Evolutionary conservation across 192 early-diverging fungal genomes (phyloP).

Genomic region (Chytriomyces sp.): DNA sequence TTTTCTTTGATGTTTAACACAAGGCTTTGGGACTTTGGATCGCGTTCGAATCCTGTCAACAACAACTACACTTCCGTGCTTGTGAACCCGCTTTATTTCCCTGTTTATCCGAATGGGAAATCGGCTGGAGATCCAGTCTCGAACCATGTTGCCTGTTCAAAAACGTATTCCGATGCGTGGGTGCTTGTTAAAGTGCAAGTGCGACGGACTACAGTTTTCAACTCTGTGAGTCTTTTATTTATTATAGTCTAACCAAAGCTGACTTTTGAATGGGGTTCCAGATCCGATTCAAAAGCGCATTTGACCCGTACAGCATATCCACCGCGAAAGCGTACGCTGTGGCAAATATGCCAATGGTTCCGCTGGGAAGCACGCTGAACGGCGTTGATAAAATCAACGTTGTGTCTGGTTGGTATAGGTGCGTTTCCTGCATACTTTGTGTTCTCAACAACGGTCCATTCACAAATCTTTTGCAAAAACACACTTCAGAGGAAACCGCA

Average conservation of each 20-base stretch:
- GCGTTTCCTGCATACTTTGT: too few species aligned
- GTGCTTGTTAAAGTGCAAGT: conserved; percentile 10
- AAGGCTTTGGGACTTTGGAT: conserved; percentile 36
- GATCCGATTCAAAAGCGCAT: conserved; percentile 12
- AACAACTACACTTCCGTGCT: neutral
- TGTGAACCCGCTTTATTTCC: conserved; percentile 31
- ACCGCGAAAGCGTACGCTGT: neutral
- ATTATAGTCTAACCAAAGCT: neutral
- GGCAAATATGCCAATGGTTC: conserved; percentile 27
- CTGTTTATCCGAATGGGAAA: conserved; percentile 26
- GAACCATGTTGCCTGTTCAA: conserved; percentile 18
- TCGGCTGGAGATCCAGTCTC: conserved; percentile 24
- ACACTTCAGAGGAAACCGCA: conserved; percentile 5
- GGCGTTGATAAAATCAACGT: neutral
- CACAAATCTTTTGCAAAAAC: neutral
- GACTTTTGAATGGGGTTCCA: neutral
- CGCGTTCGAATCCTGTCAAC: neutral
- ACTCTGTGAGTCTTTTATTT: conserved; percentile 21
- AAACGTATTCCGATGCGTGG: conserved; percentile 35
- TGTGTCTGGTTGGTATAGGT: conserved; percentile 17
- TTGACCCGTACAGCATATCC: conserved; percentile 12
- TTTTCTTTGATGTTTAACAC: neutral
- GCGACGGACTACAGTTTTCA: neutral
- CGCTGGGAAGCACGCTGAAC: conserved; percentile 13
- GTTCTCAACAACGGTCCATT: too few species aligned